phyloP scores from a whole-genome alignment of 805 yeast species.

The Pichia phayaonensis region DNA sequence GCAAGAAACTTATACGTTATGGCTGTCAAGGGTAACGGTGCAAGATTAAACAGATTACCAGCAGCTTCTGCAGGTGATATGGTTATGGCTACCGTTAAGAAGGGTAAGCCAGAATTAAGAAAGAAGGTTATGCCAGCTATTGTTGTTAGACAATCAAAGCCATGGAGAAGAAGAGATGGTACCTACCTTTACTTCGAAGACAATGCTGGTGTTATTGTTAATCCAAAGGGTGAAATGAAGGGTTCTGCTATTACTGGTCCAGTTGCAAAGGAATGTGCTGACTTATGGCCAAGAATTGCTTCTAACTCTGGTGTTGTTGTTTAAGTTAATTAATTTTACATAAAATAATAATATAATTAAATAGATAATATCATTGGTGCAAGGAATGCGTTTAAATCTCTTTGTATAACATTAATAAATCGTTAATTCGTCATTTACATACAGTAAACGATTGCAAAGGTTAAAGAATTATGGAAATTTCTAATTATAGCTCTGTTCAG shows the following conservation, averaged over 20 bases:
- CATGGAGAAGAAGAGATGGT: constrained; percentile 99
- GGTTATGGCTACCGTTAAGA: constrained; percentile 99
- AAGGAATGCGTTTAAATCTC: constrained; percentile 10
- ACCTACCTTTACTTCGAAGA: constrained; percentile 99
- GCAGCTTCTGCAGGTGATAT: constrained; percentile 99
- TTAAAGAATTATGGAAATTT: too few relatives aligned
- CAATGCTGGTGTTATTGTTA: constrained; percentile 99
- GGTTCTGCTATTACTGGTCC: constrained; percentile 99
- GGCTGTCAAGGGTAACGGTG: constrained; percentile 99
- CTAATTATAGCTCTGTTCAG: too few relatives aligned
- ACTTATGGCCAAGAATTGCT: constrained; percentile 99
- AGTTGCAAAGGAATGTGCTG: constrained; percentile 99
- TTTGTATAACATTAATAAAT: constrained; percentile 10
- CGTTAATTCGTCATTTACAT: constrained; percentile 7
- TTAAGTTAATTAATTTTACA: constrained; percentile 37
- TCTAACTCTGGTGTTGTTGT: constrained; percentile 99
- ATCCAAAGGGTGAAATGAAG: constrained; percentile 99
- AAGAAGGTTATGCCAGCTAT: constrained; percentile 99
- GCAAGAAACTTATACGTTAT: constrained; percentile 98
- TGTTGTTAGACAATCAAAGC: constrained; percentile 97
- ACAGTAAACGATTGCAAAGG: not conserved
- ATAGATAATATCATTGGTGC: constrained; percentile 22
- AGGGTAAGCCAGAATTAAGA: constrained; percentile 99
- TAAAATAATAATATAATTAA: constrained; percentile 12
- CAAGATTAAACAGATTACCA: constrained; percentile 99